Evolutionary conservation across 2,329 filamentous ascomycete species (phyloP).

Genomic region (Graphilbum ipis-grandicollis): DNA sequence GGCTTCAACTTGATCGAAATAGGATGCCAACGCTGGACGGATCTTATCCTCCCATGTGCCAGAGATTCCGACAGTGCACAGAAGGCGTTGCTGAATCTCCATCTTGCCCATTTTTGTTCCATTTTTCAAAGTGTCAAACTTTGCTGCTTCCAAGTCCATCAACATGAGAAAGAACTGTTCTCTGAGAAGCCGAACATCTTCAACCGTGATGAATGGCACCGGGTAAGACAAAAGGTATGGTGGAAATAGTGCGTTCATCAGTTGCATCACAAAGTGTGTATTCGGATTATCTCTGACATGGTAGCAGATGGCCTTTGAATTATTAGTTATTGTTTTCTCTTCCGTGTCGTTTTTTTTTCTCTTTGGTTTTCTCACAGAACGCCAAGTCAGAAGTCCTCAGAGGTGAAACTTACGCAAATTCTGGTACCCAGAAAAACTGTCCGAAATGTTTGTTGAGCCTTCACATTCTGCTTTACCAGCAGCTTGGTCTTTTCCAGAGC

Average conservation of each 20-base stretch:
- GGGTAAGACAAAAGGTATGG: conserved; percentile 9
- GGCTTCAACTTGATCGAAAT: conserved; percentile 2
- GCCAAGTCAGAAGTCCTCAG: too few species aligned
- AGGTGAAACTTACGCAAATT: conserved; percentile 9
- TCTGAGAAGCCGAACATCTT: conserved; percentile 4
- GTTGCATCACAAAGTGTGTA: conserved; percentile 5
- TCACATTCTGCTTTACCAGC: conserved; percentile 3
- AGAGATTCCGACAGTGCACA: conserved; percentile 1
- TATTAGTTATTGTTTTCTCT: neutral
- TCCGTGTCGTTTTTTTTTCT: too few species aligned
- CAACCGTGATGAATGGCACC: conserved; percentile 2
- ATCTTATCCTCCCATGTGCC: conserved; percentile 4
- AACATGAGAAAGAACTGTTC: conserved; percentile 4
- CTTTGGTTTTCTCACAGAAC: too few species aligned
- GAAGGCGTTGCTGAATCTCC: too few species aligned
- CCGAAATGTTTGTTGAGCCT: conserved; percentile 6
- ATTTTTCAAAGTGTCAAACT: neutral
- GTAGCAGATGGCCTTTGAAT: conserved; percentile 6
- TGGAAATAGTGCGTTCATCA: conserved; percentile 10
- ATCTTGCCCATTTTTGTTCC: too few species aligned
- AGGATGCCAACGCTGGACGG: conserved; percentile 3
- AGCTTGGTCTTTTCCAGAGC: conserved; percentile 2
- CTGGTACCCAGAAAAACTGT: conserved; percentile 7
- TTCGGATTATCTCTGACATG: conserved; percentile 2
- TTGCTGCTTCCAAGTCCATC: neutral